Conservation (phyloP, 805 yeast genomes). For the Lachancea kluyveri region DNA sequence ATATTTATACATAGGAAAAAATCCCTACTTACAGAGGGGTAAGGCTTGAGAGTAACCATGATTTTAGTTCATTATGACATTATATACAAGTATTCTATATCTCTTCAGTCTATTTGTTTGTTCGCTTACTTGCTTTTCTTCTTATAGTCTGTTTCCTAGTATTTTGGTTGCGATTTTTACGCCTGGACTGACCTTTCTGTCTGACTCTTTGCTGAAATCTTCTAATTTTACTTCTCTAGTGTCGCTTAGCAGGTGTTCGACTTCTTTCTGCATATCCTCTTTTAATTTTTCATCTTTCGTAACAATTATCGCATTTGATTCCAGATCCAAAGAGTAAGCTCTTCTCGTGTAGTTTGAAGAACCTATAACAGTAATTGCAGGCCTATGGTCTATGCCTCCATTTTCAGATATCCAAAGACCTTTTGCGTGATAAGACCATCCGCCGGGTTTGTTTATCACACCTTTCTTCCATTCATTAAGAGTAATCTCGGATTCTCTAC, state of each 20-base stretch:
- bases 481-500: constrained; percentile 41
- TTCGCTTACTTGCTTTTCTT: no score
- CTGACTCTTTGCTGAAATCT: constrained; percentile 57
- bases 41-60: not conserved
- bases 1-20: constrained; percentile 16
- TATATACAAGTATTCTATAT: no score
- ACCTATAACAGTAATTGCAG: constrained; percentile 78
- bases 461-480: constrained; percentile 87
- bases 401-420: constrained; percentile 74
- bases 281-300: constrained; percentile 63
- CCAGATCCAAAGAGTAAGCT: constrained; percentile 82
- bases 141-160: constrained; percentile 48
- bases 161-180: constrained; percentile 63
- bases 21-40: constrained; percentile 18
- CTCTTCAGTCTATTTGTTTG: no score
- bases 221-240: constrained; percentile 47
- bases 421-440: constrained; percentile 98
- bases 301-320: constrained; percentile 74
- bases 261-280: constrained; percentile 51
- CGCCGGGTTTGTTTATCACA: constrained; percentile 67
- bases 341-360: constrained; percentile 91
- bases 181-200: constrained; percentile 54
- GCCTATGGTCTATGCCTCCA: constrained; percentile 39
- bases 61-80: no score
- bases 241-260: constrained; percentile 49